phyloP scores from a whole-genome alignment of 306 rosid genomes.

The Oxytropis ochrocephala region DNA sequence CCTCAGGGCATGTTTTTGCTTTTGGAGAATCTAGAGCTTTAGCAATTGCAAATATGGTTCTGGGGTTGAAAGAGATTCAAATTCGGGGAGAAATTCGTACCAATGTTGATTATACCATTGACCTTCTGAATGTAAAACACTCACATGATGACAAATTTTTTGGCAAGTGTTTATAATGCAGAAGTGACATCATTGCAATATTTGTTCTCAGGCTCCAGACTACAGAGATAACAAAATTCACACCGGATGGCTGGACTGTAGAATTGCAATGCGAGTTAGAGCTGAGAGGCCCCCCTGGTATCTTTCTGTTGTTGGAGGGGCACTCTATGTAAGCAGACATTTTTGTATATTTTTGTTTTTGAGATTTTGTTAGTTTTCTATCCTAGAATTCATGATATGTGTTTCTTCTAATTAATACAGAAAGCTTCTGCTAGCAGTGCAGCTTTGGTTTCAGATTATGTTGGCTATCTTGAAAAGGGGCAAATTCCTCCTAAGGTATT shows the following conservation, averaged over 20 bases:
- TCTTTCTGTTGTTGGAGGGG: constrained; percentile 95
- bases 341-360: neutral
- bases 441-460: constrained; percentile 90
- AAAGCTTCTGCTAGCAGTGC: constrained; percentile 97
- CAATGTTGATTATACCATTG: constrained; percentile 92
- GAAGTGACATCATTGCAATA: constrained; percentile 28
- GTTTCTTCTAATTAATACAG: constrained; percentile 37
- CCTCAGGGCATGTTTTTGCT: constrained; percentile 94
- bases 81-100: constrained; percentile 97
- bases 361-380: neutral
- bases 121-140: constrained; percentile 79
- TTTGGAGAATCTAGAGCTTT: constrained; percentile 93
- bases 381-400: constrained; percentile 19
- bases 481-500: constrained; percentile 99
- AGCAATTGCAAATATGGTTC: constrained; percentile 98
- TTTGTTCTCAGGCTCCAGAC: constrained; percentile 63
- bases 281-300: constrained; percentile 99
- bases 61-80: constrained; percentile 96
- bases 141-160: constrained; percentile 10
- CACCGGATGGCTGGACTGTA: constrained; percentile 98
- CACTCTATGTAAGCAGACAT: constrained; percentile 64
- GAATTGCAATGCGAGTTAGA: constrained; percentile 99
- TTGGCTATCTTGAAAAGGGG: constrained; percentile 97
- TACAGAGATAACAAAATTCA: constrained; percentile 95
- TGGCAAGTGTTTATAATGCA: constrained; percentile 7